These are phyloP conservation scores for Monosporascus sp. DNA, from an alignment of 2,329 filamentous ascomycete genomes.

Conservation along the genomic window DNA sequence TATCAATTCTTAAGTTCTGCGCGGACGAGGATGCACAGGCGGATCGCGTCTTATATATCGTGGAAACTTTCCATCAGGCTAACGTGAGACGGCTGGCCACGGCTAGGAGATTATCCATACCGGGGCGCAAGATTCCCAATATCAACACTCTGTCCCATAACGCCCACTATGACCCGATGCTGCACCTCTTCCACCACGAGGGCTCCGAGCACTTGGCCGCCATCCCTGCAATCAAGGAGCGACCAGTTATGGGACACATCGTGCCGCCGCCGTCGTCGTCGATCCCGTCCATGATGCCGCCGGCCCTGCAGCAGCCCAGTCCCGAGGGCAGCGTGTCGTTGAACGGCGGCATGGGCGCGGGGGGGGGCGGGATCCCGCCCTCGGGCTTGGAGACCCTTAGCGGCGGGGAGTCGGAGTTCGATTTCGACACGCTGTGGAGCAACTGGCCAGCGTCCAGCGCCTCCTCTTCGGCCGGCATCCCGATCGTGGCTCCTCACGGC, in stretches of 20 bases:
- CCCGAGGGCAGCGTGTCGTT: constrained; percentile 24
- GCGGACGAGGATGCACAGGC: constrained; percentile 44
- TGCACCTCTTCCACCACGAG: constrained; percentile 20
- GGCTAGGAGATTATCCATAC: constrained; percentile 17
- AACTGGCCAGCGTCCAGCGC: constrained; percentile 9
- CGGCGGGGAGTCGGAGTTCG: constrained; percentile 28
- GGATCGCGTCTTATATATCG: constrained; percentile 41
- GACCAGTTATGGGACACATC: constrained; percentile 7
- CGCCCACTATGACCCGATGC: constrained; percentile 20
- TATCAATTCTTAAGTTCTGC: constrained; percentile 45
- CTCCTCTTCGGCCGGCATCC: not conserved
- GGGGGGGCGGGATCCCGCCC: constrained; percentile 12
- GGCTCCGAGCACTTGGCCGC: constrained; percentile 9
- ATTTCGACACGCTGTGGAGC: constrained; percentile 32
- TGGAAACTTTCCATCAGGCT: constrained; percentile 41
- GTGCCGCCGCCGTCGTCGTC: constrained; percentile 10
- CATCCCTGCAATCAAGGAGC: constrained; percentile 11
- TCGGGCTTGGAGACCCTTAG: constrained; percentile 16
- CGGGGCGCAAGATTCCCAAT: constrained; percentile 19
- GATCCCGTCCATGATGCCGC: constrained; percentile 17
- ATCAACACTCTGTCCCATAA: constrained; percentile 22
- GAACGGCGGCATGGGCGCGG: constrained; percentile 14
- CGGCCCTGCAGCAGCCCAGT: constrained; percentile 24
- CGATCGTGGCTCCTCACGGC: constrained; percentile 5
- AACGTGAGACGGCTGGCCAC: constrained; percentile 25